These are phyloP conservation scores for Talaromyces nanjingensis DNA, from an alignment of 495 filamentous ascomycete genomes.

Conservation along the genomic window DNA sequence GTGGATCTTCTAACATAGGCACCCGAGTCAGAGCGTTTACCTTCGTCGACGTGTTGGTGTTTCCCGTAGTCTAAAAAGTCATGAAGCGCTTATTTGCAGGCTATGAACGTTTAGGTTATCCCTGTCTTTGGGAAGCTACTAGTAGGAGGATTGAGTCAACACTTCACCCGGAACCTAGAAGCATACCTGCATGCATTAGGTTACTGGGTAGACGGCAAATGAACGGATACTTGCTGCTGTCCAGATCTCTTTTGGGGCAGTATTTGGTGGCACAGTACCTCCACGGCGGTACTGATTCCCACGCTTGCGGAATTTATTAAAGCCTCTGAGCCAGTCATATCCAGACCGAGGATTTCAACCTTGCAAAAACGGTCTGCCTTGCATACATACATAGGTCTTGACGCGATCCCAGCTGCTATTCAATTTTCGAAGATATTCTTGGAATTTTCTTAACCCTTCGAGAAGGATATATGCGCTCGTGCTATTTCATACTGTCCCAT, in stretches of 20 bases:
- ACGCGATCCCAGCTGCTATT: neutral
- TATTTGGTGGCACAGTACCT: constrained; percentile 27
- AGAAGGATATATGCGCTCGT: neutral
- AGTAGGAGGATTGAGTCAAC: neutral
- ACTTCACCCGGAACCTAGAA: neutral
- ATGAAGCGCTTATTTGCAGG: constrained; percentile 8
- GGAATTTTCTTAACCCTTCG: neutral
- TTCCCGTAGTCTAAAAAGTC: neutral
- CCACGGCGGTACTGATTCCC: constrained; percentile 26
- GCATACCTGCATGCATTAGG: neutral
- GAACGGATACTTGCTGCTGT: neutral
- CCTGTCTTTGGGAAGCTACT: neutral
- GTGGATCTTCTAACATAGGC: neutral
- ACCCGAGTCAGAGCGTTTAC: neutral
- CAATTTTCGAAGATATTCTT: neutral
- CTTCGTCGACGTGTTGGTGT: neutral
- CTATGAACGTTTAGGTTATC: neutral
- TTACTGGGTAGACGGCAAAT: neutral
- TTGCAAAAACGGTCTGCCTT: constrained; percentile 22
- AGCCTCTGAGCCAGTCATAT: constrained; percentile 35
- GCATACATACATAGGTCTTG: constrained; percentile 12
- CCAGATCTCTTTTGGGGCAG: neutral
- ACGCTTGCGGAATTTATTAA: constrained; percentile 13
- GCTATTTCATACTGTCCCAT: neutral
- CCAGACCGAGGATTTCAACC: neutral